These are phyloP conservation scores for Gnetum montanum DNA, from an alignment of 75 land plant species.

Conservation along the genomic window DNA sequence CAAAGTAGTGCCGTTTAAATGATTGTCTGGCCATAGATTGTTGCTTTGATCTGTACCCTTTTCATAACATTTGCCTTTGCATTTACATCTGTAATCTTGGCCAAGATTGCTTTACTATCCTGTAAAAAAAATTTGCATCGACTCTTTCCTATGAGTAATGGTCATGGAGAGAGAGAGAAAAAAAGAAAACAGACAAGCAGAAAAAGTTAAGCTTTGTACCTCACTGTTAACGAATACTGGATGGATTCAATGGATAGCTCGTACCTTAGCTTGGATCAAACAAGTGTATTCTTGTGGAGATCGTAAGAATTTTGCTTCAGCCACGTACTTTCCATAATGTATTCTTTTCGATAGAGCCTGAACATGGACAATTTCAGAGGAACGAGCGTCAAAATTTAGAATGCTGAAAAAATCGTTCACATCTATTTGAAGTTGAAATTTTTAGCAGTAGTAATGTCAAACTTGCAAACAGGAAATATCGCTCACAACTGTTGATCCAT, in stretches of 20 bases:
- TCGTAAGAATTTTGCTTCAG: constrained; percentile 80
- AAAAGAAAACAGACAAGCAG: not conserved
- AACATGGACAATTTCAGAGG: not conserved
- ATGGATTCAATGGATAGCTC: not conserved
- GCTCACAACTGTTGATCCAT: constrained; percentile 87
- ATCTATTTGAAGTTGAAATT: too few species aligned
- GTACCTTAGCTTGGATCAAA: constrained; percentile 67
- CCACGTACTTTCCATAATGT: constrained; percentile 88
- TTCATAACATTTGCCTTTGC: constrained; percentile 64
- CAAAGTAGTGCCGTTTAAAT: constrained; percentile 10
- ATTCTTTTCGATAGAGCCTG: constrained; percentile 93
- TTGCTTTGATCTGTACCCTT: constrained; percentile 81
- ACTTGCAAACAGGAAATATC: constrained; percentile 94
- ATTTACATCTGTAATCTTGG: constrained; percentile 56
- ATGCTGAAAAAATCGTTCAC: too few species aligned
- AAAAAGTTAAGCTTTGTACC: too few species aligned
- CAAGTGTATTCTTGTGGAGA: constrained; percentile 50
- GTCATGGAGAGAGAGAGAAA: not conserved
- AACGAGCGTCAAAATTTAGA: too few species aligned
- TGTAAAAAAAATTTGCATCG: constrained; percentile 13
- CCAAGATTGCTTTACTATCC: constrained; percentile 74
- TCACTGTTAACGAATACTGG: not conserved
- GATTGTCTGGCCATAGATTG: constrained; percentile 55
- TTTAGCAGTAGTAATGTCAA: too few species aligned
- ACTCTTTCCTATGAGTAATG: not conserved